Evolutionary conservation across 768 basidiomycete genomes (phyloP), one percentile per base, ranked within the genome.

Genomic region (Suillus subalutaceus): DNA sequence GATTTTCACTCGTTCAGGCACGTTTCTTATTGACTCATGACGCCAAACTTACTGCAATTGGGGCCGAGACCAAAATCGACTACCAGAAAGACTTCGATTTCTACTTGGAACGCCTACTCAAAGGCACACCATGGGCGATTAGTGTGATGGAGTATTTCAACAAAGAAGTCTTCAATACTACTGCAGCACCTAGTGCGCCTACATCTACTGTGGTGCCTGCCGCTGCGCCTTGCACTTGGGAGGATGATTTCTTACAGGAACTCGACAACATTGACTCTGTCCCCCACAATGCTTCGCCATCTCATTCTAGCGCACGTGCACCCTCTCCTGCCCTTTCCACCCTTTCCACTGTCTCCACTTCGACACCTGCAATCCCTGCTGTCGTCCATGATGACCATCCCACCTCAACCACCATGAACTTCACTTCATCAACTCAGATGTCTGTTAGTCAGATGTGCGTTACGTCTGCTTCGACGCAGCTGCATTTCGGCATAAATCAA

Each of bases 161-260:
- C 2, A 26, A 26, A 26, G 26, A 26, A 26, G 26, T 26, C 2
- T 26, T 26, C 26, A 23, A 63, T 12, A 56, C 37, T n/a, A 26
- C 20, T 1, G 6, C 26, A 2, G 26, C 26, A 4, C 53, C 38
- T 16, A 58, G 57, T 5, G 4, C 23, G 5, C 57, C 57, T 40
- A 1, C 23, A 40, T 58, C 56, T n/a, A 38, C 18, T 20, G 32
- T 18, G 2, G 1, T 6, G 4, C 32, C 32, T 56, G 4, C 32
- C 9, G 2, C 8, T 2, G 8, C 8, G 6, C 62, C 62, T 58
- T 37, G n/a, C 46, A 63, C 48, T 3, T 63, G 62, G 62, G 62
- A 63, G n/a, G 62, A 63, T 38, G 62, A 63, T 2, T 26, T 63
- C 15, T 37, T 63, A 30, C 15, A 48, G 20, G 48, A 63, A 58